Evolutionary conservation across 306 rosid genomes (phyloP).

Genomic region (Quercus aquifolioides): DNA sequence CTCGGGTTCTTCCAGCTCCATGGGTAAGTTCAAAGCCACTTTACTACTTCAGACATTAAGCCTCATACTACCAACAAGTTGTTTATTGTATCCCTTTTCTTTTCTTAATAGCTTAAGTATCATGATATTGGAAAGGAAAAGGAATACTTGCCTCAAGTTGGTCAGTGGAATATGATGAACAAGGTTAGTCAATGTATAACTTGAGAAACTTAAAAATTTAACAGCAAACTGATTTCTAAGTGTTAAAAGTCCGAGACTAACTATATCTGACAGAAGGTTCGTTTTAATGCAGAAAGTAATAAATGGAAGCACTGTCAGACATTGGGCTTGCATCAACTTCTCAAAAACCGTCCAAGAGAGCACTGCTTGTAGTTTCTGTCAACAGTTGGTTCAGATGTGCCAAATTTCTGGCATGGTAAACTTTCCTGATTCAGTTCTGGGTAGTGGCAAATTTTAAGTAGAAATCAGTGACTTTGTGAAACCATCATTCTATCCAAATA

Average conservation of each 20-base stretch:
- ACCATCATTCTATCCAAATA: neutral
- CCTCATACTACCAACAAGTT: neutral
- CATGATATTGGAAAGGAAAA: slow-evolving; percentile 43
- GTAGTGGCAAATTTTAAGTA: neutral
- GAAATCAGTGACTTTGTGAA: neutral
- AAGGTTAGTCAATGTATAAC: slow-evolving; percentile 22
- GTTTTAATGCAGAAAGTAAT: slow-evolving; percentile 44
- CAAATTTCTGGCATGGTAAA: slow-evolving; percentile 59
- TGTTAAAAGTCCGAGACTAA: neutral
- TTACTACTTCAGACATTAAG: slow-evolving; percentile 1
- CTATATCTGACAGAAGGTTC: slow-evolving; percentile 1
- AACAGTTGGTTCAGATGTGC: slow-evolving; percentile 57
- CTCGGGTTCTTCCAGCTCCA: slow-evolving; percentile 52
- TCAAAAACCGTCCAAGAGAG: slow-evolving; percentile 51
- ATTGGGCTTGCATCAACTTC: slow-evolving; percentile 54
- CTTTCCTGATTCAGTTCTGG: slow-evolving; percentile 7
- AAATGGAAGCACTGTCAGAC: slow-evolving; percentile 51
- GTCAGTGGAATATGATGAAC: slow-evolving; percentile 55
- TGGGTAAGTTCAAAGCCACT: slow-evolving; percentile 27
- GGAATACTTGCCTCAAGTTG: slow-evolving; percentile 45
- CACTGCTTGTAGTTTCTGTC: slow-evolving; percentile 48
- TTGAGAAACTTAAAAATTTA: neutral
- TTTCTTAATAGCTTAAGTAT: slow-evolving; percentile 31
- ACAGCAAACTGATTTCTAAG: neutral
- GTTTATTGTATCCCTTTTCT: slow-evolving; percentile 1